Percentiles rank a stretch among this genome's conserved stretches.
Evolutionary conservation across 257 asterid species (phyloP).

Genomic region (Solanum chmielewskii): DNA sequence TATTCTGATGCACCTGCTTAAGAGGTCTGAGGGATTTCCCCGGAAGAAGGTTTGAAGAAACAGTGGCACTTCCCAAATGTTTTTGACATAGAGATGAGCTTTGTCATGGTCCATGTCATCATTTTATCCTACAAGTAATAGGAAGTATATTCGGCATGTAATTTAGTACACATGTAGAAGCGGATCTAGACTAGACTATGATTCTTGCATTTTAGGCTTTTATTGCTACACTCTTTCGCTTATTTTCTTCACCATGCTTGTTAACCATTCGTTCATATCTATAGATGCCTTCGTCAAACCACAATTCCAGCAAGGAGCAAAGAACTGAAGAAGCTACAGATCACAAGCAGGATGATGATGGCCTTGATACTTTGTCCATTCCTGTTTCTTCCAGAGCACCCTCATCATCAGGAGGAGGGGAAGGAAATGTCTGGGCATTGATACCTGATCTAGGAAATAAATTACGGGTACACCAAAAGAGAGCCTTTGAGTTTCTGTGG

Average conservation of each 20-base stretch:
- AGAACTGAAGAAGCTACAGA: constrained; percentile 37
- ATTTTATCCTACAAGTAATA: neutral
- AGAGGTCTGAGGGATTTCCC: neutral
- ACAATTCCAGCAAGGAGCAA: constrained; percentile 42
- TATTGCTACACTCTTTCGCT: neutral
- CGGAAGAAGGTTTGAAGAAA: neutral
- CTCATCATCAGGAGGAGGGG: constrained; percentile 29
- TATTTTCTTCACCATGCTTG: neutral
- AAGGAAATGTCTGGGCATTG: constrained; percentile 78
- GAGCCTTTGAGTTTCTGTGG: constrained; percentile 93
- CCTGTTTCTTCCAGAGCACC: constrained; percentile 44
- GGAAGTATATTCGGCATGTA: neutral
- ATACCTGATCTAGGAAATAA: constrained; percentile 73
- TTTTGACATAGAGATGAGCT: neutral
- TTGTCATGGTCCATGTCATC: neutral
- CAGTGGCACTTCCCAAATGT: neutral
- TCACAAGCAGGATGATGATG: constrained; percentile 25
- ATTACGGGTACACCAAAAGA: constrained; percentile 60
- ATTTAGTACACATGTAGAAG: neutral
- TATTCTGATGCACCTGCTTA: neutral
- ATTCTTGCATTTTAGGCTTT: neutral
- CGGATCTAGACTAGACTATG: neutral
- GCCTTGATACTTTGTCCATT: constrained; percentile 31
- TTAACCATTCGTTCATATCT: neutral
- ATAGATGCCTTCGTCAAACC: constrained; percentile 32